phyloP scores from a whole-genome alignment of 768 basidiomycete species.

The Lactarius pseudohatsudake region DNA sequence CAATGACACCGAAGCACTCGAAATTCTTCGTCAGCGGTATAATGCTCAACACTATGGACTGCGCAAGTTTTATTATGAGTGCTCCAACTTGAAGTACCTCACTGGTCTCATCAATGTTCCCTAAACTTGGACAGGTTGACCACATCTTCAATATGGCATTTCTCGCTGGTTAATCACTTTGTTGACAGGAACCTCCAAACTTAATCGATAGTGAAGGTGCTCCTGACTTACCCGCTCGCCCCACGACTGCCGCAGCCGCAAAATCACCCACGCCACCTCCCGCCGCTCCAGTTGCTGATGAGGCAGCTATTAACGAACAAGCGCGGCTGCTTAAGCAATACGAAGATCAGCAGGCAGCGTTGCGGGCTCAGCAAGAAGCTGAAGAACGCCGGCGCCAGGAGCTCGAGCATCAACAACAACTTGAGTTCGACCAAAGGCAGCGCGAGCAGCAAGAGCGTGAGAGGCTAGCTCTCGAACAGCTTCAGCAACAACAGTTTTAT shows the following conservation, averaged over 20 bases:
- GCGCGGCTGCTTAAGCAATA: slow-evolving; percentile 94
- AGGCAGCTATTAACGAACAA: slow-evolving; percentile 81
- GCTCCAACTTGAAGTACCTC: slow-evolving; percentile 96
- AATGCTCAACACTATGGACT: slow-evolving; percentile 89
- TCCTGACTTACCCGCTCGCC: slow-evolving; percentile 85
- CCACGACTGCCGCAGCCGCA: slow-evolving; percentile 48
- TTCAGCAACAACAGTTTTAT: slow-evolving; percentile 80
- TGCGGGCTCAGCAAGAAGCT: slow-evolving; percentile 76
- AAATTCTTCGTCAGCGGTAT: slow-evolving; percentile 85
- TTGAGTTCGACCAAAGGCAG: slow-evolving; percentile 89
- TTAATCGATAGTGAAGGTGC: slow-evolving; percentile 77
- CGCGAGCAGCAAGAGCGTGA: slow-evolving; percentile 85
- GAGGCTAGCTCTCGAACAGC: slow-evolving; percentile 83
- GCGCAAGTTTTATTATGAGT: slow-evolving; percentile 98
- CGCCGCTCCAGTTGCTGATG: slow-evolving; percentile 66
- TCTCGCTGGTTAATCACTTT: slow-evolving; percentile 10
- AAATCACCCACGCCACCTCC: slow-evolving; percentile 67
- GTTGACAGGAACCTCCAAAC: slow-evolving; percentile 88
- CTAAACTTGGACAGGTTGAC: slow-evolving; percentile 85
- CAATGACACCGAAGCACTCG: slow-evolving; percentile 83
- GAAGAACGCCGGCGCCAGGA: slow-evolving; percentile 83
- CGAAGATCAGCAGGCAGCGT: slow-evolving; percentile 88
- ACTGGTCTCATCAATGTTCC: slow-evolving; percentile 98
- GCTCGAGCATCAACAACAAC: slow-evolving; percentile 72
- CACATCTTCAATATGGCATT: slow-evolving; percentile 6